A percentile compares a stretch with the other conserved stretches of the same genome.
Evolutionary conservation across 345 rosid species (phyloP).

Genomic region (Eucalyptus tenuipes): DNA sequence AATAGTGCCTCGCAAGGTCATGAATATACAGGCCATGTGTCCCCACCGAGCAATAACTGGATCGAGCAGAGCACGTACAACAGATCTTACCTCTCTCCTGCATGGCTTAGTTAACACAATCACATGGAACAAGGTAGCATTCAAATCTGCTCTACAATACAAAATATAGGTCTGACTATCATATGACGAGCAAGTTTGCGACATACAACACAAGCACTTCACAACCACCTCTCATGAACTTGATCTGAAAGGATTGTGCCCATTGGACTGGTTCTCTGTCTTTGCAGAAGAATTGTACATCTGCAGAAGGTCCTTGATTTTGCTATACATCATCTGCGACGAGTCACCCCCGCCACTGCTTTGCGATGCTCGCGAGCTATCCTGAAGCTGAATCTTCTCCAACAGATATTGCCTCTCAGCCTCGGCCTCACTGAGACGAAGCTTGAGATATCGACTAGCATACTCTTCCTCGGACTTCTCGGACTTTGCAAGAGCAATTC

Average conservation of each 20-base stretch:
- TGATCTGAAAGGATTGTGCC: constrained; percentile 35
- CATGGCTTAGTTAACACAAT: not conserved
- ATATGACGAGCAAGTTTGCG: not conserved
- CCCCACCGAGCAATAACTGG: not conserved
- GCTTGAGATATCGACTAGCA: constrained; percentile 76
- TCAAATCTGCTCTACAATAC: not conserved
- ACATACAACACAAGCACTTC: not conserved
- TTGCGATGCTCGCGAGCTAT: constrained; percentile 51
- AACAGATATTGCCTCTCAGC: constrained; percentile 93
- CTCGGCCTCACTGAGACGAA: constrained; percentile 89
- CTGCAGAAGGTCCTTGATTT: constrained; percentile 49
- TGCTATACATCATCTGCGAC: constrained; percentile 59
- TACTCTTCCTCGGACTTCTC: constrained; percentile 95
- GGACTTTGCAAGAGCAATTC: constrained; percentile 78
- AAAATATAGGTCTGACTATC: not conserved
- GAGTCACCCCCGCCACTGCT: constrained; percentile 52
- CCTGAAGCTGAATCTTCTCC: constrained; percentile 89
- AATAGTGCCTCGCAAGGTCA: not conserved
- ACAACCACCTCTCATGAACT: constrained; percentile 20
- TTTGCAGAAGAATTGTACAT: constrained; percentile 36
- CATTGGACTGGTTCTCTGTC: constrained; percentile 40
- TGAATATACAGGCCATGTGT: not conserved
- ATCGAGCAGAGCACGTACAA: not conserved
- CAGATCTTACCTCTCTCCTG: not conserved
- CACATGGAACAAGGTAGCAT: not conserved